Base-by-base conservation (phyloP, 768 basidiomycete species). In the Russula sp. region DNA sequence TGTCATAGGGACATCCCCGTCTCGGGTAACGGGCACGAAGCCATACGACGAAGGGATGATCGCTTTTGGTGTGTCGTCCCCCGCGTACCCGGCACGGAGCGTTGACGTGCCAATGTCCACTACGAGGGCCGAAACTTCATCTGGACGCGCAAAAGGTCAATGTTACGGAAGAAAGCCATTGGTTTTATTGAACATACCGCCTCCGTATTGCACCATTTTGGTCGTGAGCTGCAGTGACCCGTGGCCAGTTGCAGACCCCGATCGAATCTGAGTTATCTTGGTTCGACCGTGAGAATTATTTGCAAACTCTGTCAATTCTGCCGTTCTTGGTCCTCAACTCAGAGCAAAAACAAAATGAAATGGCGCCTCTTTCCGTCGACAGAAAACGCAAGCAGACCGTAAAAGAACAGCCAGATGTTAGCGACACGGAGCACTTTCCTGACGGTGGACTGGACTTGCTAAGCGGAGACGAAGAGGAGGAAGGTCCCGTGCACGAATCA, bases 91-190 rank as follows among this genome's bases (percentile, higher is more conserved):
- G 11, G 93, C 93, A 71, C 97, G 87, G 57, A 95, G 76, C 9
- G 93, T 88, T 29, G 89, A 88, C 11, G 90, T 79, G 34, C 97
- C 97, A 71, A 98, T 88, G 77, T 99, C 97, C 41, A 99, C 77
- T 25, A 98, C 97, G 56, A 98, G 78, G 35, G 96, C 97, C 39
- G 93, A 89, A n/a, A 98, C 93, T 77, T 98, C 95, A 72, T 98
- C 95, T 97, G 63, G 13, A 29, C 3, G 39, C n/a, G 51, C 52
- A 41, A 6, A 56, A 16, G 42, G n/a, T 58, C 36, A 64, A 38
- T 35, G 43, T 32, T 7, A 60, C 4, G 20, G 20, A 34, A 25
- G 52, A 32, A 22, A 11, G 18, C 6, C 35, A 18, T 42, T 43
- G 35, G 14, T 36, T n/a, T 51, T 36, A 0, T 48, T 13, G 42